phyloP scores from a whole-genome alignment of 2,329 filamentous ascomycete species.

The Talaromyces sp. region DNA sequence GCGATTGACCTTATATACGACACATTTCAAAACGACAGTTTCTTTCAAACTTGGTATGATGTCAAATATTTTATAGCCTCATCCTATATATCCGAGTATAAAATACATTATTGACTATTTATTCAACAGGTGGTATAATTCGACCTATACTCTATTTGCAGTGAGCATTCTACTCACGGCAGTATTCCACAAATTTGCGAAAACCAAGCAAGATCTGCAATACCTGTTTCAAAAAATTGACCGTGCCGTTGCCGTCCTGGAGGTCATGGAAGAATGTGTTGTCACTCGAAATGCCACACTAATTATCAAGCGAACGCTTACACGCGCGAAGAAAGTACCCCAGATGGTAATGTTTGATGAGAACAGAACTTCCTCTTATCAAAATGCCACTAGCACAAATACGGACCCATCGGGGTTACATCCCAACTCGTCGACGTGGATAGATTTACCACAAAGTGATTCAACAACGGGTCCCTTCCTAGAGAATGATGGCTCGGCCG shows the following conservation, averaged over 20 bases:
- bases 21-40: not conserved
- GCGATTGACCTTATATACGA: not conserved
- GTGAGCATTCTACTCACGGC: not conserved
- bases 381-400: too few species aligned
- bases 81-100: not conserved
- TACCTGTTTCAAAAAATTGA: not conserved
- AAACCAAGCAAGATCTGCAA: not conserved
- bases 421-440: too few species aligned
- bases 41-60: not conserved
- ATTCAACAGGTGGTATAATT: not conserved
- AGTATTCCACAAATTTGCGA: not conserved
- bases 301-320: not conserved
- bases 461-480: not conserved
- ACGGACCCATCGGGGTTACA: too few species aligned
- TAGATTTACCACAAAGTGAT: too few species aligned
- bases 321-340: not conserved
- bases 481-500: not conserved
- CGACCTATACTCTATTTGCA: not conserved
- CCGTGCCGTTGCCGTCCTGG: not conserved
- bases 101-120: not conserved
- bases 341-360: not conserved
- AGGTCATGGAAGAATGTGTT: not conserved
- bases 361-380: too few species aligned
- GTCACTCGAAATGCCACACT: not conserved
- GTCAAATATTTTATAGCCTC: not conserved